Base-by-base conservation (phyloP, 179 eudicot genomes). In the Spinacia oleracea region DNA sequence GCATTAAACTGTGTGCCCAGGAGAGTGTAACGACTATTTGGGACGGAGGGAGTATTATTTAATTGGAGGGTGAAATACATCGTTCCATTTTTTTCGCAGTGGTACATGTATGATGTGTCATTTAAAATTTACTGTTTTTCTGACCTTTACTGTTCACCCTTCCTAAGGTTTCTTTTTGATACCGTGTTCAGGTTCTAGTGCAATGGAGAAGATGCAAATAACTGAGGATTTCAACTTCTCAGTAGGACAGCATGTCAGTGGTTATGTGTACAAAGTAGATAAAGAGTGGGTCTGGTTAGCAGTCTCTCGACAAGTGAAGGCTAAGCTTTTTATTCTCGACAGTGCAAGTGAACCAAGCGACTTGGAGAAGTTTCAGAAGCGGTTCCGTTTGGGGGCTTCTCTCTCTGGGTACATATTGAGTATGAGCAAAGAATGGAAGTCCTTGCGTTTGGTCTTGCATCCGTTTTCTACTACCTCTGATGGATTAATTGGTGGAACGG, bases 231-330 rank as follows among this genome's bases (percentile, higher is more conserved):
- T 88, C 80, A 87, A 80, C 84, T 94, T 85, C 84, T 86, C 86
- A 51, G 58, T 80, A 67, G 98, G 97, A 62, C 94, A 94, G 86
- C 79, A 32, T 51, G 89, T 94, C 74, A 80, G 80, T 84, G 99
- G 98, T 55, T 96, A 88, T 81, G 93, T 94, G 6, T 90, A 86
- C 79, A 96, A 90, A 79, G 97, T 94, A 74, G 99, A 96, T 77
- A 86, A 81, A 55, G 97, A 96, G 46, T 96, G 99, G 98, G 93
- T 87, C 73, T 90, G 96, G 97, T 69, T 92, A 78, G 83, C 91
- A n/a, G 68, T 96, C 70, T 89, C 98, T 69, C 91, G 93, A 67
- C 84, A 84, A 77, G 91, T 91, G 79, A 92, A 84, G 51, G 99
- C 94, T 31, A 92, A 83, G 83, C 86, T 96, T 15, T 90, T 87